phyloP scores from a whole-genome alignment of 1,139 yeast species.

The Diutina sp. region DNA sequence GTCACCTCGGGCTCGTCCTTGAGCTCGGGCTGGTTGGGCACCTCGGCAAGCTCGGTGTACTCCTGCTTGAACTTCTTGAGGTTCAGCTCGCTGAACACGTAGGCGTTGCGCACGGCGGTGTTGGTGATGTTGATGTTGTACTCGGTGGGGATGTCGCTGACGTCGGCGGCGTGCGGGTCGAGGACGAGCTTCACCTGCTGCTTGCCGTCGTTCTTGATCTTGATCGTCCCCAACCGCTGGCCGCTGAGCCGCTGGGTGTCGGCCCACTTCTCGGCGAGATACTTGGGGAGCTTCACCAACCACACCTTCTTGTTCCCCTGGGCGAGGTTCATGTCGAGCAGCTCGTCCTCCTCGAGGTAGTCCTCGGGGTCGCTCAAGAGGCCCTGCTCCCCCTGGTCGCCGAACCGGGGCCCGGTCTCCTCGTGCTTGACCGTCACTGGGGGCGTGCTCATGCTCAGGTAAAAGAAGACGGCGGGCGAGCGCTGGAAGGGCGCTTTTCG shows the following conservation, averaged over 20 bases:
- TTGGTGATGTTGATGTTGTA: constrained; percentile 72
- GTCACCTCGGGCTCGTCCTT: constrained; percentile 13
- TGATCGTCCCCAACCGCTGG: constrained; percentile 69
- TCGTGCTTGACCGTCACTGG: not conserved
- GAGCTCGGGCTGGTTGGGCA: constrained; percentile 35
- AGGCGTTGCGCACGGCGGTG: constrained; percentile 72
- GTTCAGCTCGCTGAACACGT: constrained; percentile 84
- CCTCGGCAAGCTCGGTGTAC: constrained; percentile 32
- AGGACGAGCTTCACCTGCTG: constrained; percentile 47
- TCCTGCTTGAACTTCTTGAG: constrained; percentile 55
- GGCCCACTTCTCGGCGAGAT: constrained; percentile 74
- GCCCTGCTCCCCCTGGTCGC: constrained; percentile 5
- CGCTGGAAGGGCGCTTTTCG: not conserved
- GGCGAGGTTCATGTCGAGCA: constrained; percentile 47
- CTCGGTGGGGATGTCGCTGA: constrained; percentile 52
- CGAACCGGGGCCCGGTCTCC: not conserved
- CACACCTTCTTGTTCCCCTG: constrained; percentile 62
- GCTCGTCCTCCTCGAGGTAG: constrained; percentile 40
- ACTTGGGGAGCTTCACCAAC: constrained; percentile 85
- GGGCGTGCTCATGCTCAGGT: not conserved
- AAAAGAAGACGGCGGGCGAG: not conserved
- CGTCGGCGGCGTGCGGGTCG: constrained; percentile 24
- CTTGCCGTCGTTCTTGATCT: constrained; percentile 36
- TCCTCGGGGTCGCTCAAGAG: constrained; percentile 36
- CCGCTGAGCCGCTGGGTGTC: constrained; percentile 52